Evolutionary conservation across 768 basidiomycete species (phyloP).

Genomic region (Pleurotus cornucopiae): DNA sequence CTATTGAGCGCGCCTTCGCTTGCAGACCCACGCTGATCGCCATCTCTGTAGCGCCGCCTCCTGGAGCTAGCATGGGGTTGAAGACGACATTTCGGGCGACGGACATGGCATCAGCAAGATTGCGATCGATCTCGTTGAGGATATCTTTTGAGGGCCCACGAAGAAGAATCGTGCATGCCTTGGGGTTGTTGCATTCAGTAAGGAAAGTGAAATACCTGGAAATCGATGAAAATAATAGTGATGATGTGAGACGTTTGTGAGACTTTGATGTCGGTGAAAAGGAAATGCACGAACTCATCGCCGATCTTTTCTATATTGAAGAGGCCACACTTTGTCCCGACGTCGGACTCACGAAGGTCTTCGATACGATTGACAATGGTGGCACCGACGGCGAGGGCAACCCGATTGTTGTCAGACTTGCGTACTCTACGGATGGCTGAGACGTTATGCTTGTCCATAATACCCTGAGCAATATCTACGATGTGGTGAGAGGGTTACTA

Average conservation of each 20-base stretch:
- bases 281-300: conserved; percentile 65
- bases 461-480: conserved; percentile 88
- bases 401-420: conserved; percentile 98
- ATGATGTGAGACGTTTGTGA: neutral
- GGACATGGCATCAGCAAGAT: conserved; percentile 95
- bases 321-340: conserved; percentile 92
- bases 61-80: conserved; percentile 90
- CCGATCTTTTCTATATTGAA: conserved; percentile 97
- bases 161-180: conserved; percentile 97
- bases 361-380: conserved; percentile 97
- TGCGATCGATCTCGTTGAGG: conserved; percentile 96
- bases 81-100: conserved; percentile 97
- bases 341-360: conserved; percentile 86
- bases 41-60: conserved; percentile 98
- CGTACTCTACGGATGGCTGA: conserved; percentile 96
- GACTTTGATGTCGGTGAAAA: conserved; percentile 3
- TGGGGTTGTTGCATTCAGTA: conserved; percentile 84
- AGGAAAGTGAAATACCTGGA: conserved; percentile 94
- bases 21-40: conserved; percentile 88
- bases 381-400: conserved; percentile 91
- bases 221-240: too few relatives aligned
- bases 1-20: conserved; percentile 71
- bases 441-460: conserved; percentile 82
- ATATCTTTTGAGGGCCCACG: conserved; percentile 98
- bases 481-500: neutral